phyloP scores from a whole-genome alignment of 2,329 filamentous ascomycete species.

The Aspergillus puulaauensis region DNA sequence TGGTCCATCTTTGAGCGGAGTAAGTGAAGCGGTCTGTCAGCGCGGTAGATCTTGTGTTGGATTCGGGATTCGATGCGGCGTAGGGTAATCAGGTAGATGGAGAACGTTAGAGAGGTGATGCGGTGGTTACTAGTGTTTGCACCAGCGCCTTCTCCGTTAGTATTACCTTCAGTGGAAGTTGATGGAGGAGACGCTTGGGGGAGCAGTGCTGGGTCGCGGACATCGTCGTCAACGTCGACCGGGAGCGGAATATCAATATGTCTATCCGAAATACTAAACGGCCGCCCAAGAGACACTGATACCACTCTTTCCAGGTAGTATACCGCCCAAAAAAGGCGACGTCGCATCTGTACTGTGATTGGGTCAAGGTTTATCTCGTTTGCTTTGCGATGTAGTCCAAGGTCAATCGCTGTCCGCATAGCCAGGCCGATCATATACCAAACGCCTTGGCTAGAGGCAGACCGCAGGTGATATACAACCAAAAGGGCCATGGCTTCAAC shows the following conservation, averaged over 20 bases:
- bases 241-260: slow-evolving; percentile 53
- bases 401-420: slow-evolving; percentile 54
- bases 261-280: slow-evolving; percentile 52
- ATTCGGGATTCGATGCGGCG: slow-evolving; percentile 51
- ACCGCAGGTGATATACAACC: slow-evolving; percentile 53
- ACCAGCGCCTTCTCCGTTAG: background rate
- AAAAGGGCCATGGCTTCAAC: slow-evolving; percentile 54
- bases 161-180: background rate
- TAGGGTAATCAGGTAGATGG: slow-evolving; percentile 47
- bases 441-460: slow-evolving; percentile 51
- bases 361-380: slow-evolving; percentile 44
- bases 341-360: slow-evolving; percentile 46
- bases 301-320: slow-evolving; percentile 53
- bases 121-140: slow-evolving; percentile 17
- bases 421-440: slow-evolving; percentile 58
- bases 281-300: slow-evolving; percentile 52
- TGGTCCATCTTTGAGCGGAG: slow-evolving; percentile 50
- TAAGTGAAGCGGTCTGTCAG: slow-evolving; percentile 46
- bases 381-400: slow-evolving; percentile 52
- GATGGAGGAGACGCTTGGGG: slow-evolving; percentile 25
- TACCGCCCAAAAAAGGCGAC: slow-evolving; percentile 54
- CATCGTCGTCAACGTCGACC: slow-evolving; percentile 44
- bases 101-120: slow-evolving; percentile 42
- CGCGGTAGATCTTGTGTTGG: slow-evolving; percentile 53
- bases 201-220: slow-evolving; percentile 38